A percentile compares a stretch with the other conserved stretches of the same genome.
phyloP scores from a whole-genome alignment of 352 stramenopile species.

The Pilasporangium apinafurcum region DNA sequence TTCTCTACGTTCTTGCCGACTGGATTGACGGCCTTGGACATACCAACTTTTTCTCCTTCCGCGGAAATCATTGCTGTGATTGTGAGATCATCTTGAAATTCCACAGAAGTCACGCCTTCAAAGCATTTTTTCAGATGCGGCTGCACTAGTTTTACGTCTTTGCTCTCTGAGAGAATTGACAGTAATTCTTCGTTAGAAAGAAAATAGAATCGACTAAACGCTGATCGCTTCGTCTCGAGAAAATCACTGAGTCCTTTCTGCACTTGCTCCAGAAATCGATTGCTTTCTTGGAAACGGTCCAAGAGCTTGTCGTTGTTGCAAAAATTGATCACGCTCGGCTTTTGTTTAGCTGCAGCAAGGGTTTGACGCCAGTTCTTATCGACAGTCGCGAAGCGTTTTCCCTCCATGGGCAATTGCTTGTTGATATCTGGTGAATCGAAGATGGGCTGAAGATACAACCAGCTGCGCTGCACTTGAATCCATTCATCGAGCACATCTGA shows the following conservation, averaged over 20 bases:
- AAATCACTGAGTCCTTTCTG: slow-evolving; percentile 95
- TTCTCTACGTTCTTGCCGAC: slow-evolving; percentile 93
- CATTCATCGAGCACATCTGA: slow-evolving; percentile 93
- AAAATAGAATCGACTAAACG: slow-evolving; percentile 94
- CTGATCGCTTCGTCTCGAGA: slow-evolving; percentile 91
- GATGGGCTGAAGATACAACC: slow-evolving; percentile 95
- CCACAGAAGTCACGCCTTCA: slow-evolving; percentile 90
- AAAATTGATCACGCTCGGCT: slow-evolving; percentile 86
- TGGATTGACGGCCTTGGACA: slow-evolving; percentile 82
- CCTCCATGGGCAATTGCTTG: slow-evolving; percentile 92
- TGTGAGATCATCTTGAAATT: slow-evolving; percentile 88
- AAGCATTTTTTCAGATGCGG: slow-evolving; percentile 95
- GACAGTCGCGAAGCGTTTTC: slow-evolving; percentile 92
- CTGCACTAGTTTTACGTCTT: slow-evolving; percentile 93
- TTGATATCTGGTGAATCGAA: slow-evolving; percentile 95
- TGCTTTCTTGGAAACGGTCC: slow-evolving; percentile 90
- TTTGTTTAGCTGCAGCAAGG: slow-evolving; percentile 76
- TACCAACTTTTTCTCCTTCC: slow-evolving; percentile 88
- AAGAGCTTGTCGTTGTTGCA: slow-evolving; percentile 92
- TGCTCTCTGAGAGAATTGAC: slow-evolving; percentile 94
- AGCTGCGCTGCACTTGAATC: slow-evolving; percentile 92
- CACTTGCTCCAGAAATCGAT: slow-evolving; percentile 93
- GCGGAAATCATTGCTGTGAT: slow-evolving; percentile 90
- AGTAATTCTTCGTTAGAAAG: slow-evolving; percentile 93
- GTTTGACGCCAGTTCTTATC: slow-evolving; percentile 95